Evolutionary conservation across 805 yeast genomes (phyloP).

Genomic region (Lachancea thermotolerans): DNA sequence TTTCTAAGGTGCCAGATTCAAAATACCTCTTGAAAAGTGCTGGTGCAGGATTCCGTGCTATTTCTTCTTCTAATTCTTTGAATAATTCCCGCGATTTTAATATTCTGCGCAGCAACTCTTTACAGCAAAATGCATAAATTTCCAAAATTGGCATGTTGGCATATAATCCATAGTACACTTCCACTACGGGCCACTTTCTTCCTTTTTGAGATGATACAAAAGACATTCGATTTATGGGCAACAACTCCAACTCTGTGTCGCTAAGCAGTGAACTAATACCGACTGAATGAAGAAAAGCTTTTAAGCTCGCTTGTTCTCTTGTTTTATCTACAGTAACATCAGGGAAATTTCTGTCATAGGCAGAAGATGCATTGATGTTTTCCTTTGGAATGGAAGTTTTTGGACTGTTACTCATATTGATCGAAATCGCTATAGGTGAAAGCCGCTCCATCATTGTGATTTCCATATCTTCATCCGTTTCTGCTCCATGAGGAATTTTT

Average conservation of each 20-base stretch:
- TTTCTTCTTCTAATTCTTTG: constrained; percentile 42
- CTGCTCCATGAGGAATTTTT: background rate
- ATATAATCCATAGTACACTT: constrained; percentile 17
- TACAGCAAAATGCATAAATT: constrained; percentile 47
- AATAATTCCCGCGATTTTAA: constrained; percentile 43
- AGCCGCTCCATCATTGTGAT: constrained; percentile 22
- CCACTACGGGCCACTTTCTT: constrained; percentile 3
- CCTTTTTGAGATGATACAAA: background rate
- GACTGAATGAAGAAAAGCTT: constrained; percentile 15
- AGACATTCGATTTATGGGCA: background rate
- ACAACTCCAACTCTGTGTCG: background rate
- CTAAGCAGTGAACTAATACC: constrained; percentile 18
- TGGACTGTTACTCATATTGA: background rate
- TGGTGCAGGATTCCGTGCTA: constrained; percentile 40
- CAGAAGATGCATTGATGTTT: too few relatives aligned
- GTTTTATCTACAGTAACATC: too few relatives aligned
- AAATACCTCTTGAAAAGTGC: constrained; percentile 44
- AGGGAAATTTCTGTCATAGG: too few relatives aligned
- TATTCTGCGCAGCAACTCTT: constrained; percentile 46
- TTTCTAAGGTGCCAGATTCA: constrained; percentile 34
- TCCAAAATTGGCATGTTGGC: constrained; percentile 32
- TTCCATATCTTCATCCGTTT: constrained; percentile 14
- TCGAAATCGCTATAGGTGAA: constrained; percentile 17
- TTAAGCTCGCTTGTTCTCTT: constrained; percentile 6
- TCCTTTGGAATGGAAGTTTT: background rate